Percentiles rank a stretch among this genome's conserved stretches.
Conservation (phyloP, 352 stramenopile species). For the Pythium diclinum region DNA sequence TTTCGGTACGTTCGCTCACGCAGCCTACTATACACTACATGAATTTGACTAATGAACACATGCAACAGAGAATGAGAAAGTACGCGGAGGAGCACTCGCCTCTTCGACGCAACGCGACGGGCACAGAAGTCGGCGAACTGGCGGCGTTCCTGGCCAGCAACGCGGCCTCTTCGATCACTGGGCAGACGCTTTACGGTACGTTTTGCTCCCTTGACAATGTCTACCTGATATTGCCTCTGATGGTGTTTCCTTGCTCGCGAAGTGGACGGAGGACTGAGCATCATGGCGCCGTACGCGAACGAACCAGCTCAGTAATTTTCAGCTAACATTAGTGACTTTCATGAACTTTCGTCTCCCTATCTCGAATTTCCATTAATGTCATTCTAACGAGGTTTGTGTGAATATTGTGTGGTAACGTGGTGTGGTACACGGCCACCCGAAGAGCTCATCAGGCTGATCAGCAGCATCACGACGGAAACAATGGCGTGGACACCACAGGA, state of each 20-base stretch:
- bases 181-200: conserved; percentile 87
- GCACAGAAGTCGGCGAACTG: conserved; percentile 72
- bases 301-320: conserved; percentile 6
- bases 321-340: not conserved
- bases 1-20: conserved; percentile 48
- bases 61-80: conserved; percentile 69
- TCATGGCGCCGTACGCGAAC: conserved; percentile 29
- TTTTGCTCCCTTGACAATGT: too few species aligned
- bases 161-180: conserved; percentile 72
- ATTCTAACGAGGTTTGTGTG: not conserved
- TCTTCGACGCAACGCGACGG: conserved; percentile 67
- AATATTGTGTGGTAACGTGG: not conserved
- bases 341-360: not conserved
- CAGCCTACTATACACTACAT: not conserved
- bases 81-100: conserved; percentile 64
- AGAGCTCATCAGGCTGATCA: conserved; percentile 1
- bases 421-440: not conserved
- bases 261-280: conserved; percentile 34
- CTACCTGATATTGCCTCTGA: conserved; percentile 10
- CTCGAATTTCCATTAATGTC: not conserved
- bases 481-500: conserved; percentile 8
- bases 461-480: conserved; percentile 5
- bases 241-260: conserved; percentile 5
- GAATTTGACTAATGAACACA: not conserved
- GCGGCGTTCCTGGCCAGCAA: conserved; percentile 81